These are phyloP conservation scores for Candida corydali DNA, from an alignment of 805 yeast genomes.

Conservation along the genomic window DNA sequence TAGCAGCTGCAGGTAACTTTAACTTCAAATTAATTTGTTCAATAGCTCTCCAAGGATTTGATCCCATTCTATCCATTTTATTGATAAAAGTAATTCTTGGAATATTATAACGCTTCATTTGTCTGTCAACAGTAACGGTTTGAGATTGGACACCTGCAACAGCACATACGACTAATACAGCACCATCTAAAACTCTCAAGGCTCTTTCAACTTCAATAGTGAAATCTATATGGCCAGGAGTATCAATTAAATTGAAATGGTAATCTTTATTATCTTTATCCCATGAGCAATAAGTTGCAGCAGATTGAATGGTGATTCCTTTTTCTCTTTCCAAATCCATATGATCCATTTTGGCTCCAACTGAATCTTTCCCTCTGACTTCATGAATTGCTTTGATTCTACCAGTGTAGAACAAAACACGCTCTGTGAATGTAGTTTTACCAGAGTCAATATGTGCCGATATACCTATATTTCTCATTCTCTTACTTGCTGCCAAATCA, in stretches of 20 bases:
- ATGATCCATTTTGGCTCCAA: slow-evolving; percentile 99
- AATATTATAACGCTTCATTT: slow-evolving; percentile 96
- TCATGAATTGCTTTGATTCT: slow-evolving; percentile 96
- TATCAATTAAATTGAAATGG: slow-evolving; percentile 93
- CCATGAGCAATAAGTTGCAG: slow-evolving; percentile 98
- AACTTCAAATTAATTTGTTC: slow-evolving; percentile 85
- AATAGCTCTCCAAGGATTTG: slow-evolving; percentile 93
- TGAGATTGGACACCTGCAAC: slow-evolving; percentile 98
- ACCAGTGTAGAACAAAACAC: slow-evolving; percentile 94
- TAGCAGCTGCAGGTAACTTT: slow-evolving; percentile 93
- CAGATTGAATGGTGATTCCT: slow-evolving; percentile 98
- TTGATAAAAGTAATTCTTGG: slow-evolving; percentile 95
- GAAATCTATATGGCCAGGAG: slow-evolving; percentile 98
- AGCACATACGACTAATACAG: slow-evolving; percentile 96
- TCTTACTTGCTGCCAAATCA: slow-evolving; percentile 49
- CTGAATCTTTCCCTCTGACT: slow-evolving; percentile 94
- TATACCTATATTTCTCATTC: slow-evolving; percentile 91
- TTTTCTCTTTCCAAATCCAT: slow-evolving; percentile 98
- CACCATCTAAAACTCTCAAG: slow-evolving; percentile 96
- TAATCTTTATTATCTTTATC: slow-evolving; percentile 62
- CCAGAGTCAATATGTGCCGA: slow-evolving; percentile 99
- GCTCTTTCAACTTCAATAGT: slow-evolving; percentile 99
- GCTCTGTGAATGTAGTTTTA: slow-evolving; percentile 95
- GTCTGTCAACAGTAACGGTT: slow-evolving; percentile 97
- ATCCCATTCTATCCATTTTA: slow-evolving; percentile 99